These are phyloP conservation scores for Yamadazyma tumulicola DNA, from an alignment of 805 yeast genomes.

Conservation along the genomic window DNA sequence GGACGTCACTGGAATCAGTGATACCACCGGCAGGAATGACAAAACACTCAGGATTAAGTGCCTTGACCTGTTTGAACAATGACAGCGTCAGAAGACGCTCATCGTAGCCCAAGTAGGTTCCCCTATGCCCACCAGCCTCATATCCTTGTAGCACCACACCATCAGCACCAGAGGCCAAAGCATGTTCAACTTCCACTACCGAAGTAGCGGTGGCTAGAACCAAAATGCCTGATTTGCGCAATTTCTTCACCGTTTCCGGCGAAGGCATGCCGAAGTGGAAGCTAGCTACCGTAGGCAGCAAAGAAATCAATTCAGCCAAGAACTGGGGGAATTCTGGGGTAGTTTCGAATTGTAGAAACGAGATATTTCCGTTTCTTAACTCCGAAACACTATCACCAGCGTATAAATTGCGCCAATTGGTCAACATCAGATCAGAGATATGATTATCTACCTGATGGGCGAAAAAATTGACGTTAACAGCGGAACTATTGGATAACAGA, in stretches of 20 bases:
- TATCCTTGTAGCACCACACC: constrained; percentile 54
- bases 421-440: constrained; percentile 12
- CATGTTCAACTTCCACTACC: constrained; percentile 28
- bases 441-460: constrained; percentile 31
- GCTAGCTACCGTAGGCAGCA: constrained; percentile 44
- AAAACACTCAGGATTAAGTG: constrained; percentile 12
- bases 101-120: constrained; percentile 38
- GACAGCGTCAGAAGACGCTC: constrained; percentile 33
- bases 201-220: constrained; percentile 49
- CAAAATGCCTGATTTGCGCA: constrained; percentile 36
- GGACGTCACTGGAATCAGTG: constrained; percentile 25
- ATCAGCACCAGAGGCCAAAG: constrained; percentile 35
- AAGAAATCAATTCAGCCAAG: constrained; percentile 17
- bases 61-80: constrained; percentile 21
- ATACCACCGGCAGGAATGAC: constrained; percentile 57
- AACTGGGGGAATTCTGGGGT: constrained; percentile 10
- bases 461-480: constrained; percentile 47
- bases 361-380: constrained; percentile 22
- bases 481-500: constrained; percentile 5
- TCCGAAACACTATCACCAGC: constrained; percentile 7
- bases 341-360: constrained; percentile 29
- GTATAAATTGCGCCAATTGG: constrained; percentile 14
- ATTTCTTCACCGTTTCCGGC: constrained; percentile 20
- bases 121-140: constrained; percentile 69
- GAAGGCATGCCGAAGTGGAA: constrained; percentile 54